These are phyloP conservation scores for Hemisphaericaspora nanyangensis DNA, from an alignment of 805 yeast species.

Conservation along the genomic window DNA sequence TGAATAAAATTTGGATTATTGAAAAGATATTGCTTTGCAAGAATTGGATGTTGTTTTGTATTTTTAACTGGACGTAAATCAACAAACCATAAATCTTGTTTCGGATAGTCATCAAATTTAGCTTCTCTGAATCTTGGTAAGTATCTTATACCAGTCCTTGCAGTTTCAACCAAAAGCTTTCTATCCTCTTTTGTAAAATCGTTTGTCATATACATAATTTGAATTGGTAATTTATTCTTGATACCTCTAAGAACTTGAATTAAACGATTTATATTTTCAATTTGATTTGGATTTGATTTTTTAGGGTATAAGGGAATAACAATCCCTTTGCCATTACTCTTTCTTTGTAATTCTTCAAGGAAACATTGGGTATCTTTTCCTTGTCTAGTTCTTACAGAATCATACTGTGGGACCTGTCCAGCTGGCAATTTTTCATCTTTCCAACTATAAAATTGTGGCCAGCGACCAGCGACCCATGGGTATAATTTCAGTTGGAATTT, in stretches of 20 bases:
- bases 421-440: slow-evolving; percentile 7
- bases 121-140: slow-evolving; percentile 10
- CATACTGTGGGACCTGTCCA: slow-evolving; percentile 12
- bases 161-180: slow-evolving; percentile 10
- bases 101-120: slow-evolving; percentile 13
- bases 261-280: slow-evolving; percentile 17
- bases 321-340: slow-evolving; percentile 26
- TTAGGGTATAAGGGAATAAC: slow-evolving; percentile 25
- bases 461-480: slow-evolving; percentile 29
- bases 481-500: slow-evolving; percentile 14
- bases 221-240: slow-evolving; percentile 27
- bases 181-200: slow-evolving; percentile 11
- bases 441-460: slow-evolving; percentile 20
- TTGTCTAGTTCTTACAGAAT: background rate
- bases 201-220: slow-evolving; percentile 17
- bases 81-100: slow-evolving; percentile 26
- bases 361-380: slow-evolving; percentile 10
- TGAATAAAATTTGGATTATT: slow-evolving; percentile 14
- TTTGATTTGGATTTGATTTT: slow-evolving; percentile 9
- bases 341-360: slow-evolving; percentile 8
- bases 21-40: slow-evolving; percentile 6
- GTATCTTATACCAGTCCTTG: slow-evolving; percentile 13
- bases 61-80: slow-evolving; percentile 18
- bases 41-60: slow-evolving; percentile 12
- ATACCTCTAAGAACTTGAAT: slow-evolving; percentile 22